Evolutionary conservation across 75 land plant species (phyloP).

Genomic region (Cunninghamia lanceolata): DNA sequence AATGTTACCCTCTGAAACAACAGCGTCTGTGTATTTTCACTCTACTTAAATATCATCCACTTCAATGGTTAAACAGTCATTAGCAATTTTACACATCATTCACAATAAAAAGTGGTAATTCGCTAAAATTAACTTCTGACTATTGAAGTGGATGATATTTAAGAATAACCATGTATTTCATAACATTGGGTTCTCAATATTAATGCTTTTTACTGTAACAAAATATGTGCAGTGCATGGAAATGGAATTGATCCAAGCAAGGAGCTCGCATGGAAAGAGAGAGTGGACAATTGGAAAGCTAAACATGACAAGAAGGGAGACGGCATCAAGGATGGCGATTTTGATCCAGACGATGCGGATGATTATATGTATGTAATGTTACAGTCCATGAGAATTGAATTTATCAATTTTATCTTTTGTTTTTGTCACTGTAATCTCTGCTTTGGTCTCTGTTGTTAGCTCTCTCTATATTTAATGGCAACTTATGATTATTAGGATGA

Average conservation of each 20-base stretch:
- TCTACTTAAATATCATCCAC: too few relatives aligned
- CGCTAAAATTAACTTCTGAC: too few relatives aligned
- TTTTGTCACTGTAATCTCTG: not conserved
- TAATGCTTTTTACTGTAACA: not conserved
- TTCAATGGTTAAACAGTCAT: too few relatives aligned
- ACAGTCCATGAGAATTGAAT: too few relatives aligned
- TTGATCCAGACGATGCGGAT: slow-evolving; percentile 9
- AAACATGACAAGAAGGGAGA: slow-evolving; percentile 72
- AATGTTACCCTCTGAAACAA: not conserved
- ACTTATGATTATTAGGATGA: slow-evolving; percentile 35
- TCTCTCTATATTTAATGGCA: not conserved
- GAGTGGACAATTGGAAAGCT: slow-evolving; percentile 86
- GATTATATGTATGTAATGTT: not conserved
- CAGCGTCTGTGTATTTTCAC: not conserved
- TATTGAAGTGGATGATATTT: too few relatives aligned
- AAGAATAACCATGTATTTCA: too few relatives aligned
- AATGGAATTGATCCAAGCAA: slow-evolving; percentile 68
- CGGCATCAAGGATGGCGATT: slow-evolving; percentile 24
- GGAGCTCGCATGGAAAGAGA: slow-evolving; percentile 87
- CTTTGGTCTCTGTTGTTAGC: not conserved
- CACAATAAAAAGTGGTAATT: too few relatives aligned
- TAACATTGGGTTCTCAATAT: not conserved
- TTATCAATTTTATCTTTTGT: not conserved
- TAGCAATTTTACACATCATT: too few relatives aligned
- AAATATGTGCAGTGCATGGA: slow-evolving; percentile 27